Percentiles rank a stretch among this genome's conserved stretches.
Evolutionary conservation across 306 rosid genomes (phyloP).

Genomic region (Morella rubra): DNA sequence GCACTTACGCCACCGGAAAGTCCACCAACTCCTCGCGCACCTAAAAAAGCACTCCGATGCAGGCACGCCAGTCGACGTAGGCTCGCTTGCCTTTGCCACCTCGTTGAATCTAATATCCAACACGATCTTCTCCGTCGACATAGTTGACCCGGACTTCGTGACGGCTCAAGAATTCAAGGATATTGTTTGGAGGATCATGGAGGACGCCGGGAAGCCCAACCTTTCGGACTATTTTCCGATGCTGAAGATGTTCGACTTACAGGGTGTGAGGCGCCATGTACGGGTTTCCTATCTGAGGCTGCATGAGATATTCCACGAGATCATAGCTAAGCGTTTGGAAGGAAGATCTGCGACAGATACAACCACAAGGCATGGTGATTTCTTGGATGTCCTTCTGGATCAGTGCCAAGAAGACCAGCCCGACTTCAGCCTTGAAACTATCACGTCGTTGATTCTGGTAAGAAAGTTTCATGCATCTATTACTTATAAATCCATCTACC

Average conservation of each 20-base stretch:
- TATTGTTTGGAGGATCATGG: conserved; percentile 67
- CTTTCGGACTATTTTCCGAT: conserved; percentile 53
- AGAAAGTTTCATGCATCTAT: background rate
- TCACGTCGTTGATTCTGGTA: conserved; percentile 59
- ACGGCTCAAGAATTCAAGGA: conserved; percentile 55
- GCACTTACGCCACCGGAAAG: conserved; percentile 50
- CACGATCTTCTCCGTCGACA: conserved; percentile 57
- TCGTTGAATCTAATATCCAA: conserved; percentile 53
- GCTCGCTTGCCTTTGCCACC: conserved; percentile 44
- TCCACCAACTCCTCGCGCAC: conserved; percentile 38
- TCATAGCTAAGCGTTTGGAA: conserved; percentile 35
- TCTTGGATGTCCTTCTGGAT: conserved; percentile 58
- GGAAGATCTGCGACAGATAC: conserved; percentile 1
- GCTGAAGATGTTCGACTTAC: conserved; percentile 44
- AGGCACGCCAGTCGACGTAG: conserved; percentile 30
- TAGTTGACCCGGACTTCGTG: conserved; percentile 45
- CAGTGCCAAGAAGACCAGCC: conserved; percentile 28
- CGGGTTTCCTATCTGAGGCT: conserved; percentile 44
- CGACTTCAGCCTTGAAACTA: conserved; percentile 34
- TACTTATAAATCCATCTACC: background rate
- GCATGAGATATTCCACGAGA: conserved; percentile 46
- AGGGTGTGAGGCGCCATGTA: conserved; percentile 47
- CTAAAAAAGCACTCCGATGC: conserved; percentile 10
- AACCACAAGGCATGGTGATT: conserved; percentile 30
- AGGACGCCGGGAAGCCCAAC: conserved; percentile 54